phyloP scores from a whole-genome alignment of 495 filamentous ascomycete genomes.

The Apiosordaria backusii region DNA sequence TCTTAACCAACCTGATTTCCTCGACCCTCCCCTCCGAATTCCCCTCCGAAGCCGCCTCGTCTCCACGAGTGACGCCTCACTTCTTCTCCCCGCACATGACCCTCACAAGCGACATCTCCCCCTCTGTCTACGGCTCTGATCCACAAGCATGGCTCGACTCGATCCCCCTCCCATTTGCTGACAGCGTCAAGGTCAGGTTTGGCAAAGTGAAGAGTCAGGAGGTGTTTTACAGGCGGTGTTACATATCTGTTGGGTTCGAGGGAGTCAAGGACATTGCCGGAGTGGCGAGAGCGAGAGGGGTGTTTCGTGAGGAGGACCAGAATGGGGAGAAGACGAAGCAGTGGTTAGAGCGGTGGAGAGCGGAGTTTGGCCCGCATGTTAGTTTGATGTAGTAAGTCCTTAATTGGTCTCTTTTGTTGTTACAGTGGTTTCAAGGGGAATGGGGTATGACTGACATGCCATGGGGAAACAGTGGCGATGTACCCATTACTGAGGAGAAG shows the following conservation, averaged over 20 bases:
- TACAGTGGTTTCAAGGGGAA: no score
- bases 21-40: slow-evolving; percentile 24
- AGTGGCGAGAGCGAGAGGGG: slow-evolving; percentile 25
- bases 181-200: slow-evolving; percentile 21
- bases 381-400: slow-evolving; percentile 34
- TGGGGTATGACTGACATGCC: slow-evolving; percentile 7
- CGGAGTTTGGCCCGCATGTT: slow-evolving; percentile 30
- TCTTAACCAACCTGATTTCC: slow-evolving; percentile 26
- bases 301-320: slow-evolving; percentile 17
- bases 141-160: slow-evolving; percentile 31
- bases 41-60: slow-evolving; percentile 21
- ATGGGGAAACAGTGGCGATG: slow-evolving; percentile 28
- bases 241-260: slow-evolving; percentile 19
- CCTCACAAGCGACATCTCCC: slow-evolving; percentile 27
- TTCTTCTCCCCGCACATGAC: slow-evolving; percentile 34
- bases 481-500: slow-evolving; percentile 20
- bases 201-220: slow-evolving; percentile 23
- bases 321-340: slow-evolving; percentile 21
- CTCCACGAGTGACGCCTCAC: slow-evolving; percentile 14
- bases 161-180: slow-evolving; percentile 14
- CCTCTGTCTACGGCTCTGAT: slow-evolving; percentile 15
- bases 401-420: background rate
- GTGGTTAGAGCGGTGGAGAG: slow-evolving; percentile 28
- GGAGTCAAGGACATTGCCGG: slow-evolving; percentile 22
- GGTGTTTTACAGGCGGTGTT: slow-evolving; percentile 30